A percentile compares a stretch with the other conserved stretches of the same genome.
These are phyloP conservation scores for Peronosclerospora sorghi DNA, from an alignment of 352 stramenopile species.

Conservation along the genomic window DNA sequence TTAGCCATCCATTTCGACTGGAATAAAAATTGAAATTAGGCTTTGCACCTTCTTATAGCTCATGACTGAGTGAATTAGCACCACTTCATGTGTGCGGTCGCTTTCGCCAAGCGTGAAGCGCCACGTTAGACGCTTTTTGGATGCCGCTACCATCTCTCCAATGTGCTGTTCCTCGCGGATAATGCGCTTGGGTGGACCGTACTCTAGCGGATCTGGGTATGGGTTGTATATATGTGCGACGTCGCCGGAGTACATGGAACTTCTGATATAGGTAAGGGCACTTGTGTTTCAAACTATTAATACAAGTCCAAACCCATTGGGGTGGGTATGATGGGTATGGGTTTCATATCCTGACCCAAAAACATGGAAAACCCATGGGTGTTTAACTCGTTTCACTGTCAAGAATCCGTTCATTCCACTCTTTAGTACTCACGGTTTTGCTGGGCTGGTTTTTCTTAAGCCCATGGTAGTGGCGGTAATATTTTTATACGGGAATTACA, in stretches of 20 bases:
- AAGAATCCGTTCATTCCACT: no score
- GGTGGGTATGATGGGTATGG: no score
- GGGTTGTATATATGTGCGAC: conserved; percentile 60
- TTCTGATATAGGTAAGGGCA: no score
- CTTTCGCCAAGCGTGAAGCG: conserved; percentile 71
- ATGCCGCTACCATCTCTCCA: conserved; percentile 64
- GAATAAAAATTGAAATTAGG: neutral
- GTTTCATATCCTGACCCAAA: no score
- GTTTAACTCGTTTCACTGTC: no score
- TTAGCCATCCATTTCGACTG: conserved; percentile 4
- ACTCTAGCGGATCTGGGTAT: conserved; percentile 52
- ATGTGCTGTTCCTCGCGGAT: conserved; percentile 67
- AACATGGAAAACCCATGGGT: no score
- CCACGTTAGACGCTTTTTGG: conserved; percentile 79
- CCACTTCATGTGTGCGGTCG: conserved; percentile 61
- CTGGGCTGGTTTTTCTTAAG: no score
- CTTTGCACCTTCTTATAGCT: conserved; percentile 68
- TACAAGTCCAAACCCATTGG: no score
- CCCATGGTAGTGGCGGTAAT: no score
- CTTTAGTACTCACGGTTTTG: no score
- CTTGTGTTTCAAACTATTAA: no score
- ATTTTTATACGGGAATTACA: no score
- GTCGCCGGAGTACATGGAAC: conserved; percentile 45
- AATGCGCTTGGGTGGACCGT: conserved; percentile 58
- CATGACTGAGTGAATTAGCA: conserved; percentile 76